Conservation (phyloP, 2,329 filamentous ascomycete genomes). For the Colletotrichum gloeosporioides region DNA sequence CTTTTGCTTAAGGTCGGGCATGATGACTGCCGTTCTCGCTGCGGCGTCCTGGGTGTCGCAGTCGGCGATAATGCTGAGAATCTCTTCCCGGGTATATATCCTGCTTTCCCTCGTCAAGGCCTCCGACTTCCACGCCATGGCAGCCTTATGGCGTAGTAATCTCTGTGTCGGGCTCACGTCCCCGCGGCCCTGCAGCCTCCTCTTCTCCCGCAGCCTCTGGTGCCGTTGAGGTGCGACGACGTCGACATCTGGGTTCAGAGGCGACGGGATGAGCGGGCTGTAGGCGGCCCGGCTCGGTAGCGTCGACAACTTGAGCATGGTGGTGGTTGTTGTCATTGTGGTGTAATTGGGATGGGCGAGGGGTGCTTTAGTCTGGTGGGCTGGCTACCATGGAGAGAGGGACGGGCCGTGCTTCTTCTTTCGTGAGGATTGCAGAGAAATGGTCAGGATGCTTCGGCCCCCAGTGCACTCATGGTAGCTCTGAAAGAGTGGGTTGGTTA, state of each 20-base stretch:
- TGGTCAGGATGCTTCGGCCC: background rate
- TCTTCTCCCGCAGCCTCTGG: slow-evolving; percentile 21
- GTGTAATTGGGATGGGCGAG: background rate
- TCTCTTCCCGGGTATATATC: slow-evolving; percentile 16
- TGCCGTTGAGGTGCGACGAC: slow-evolving; percentile 11
- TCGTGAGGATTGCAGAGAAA: background rate
- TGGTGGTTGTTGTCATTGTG: background rate
- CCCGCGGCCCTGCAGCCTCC: slow-evolving; percentile 18
- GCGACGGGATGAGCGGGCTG: slow-evolving; percentile 31
- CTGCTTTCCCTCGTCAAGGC: slow-evolving; percentile 16
- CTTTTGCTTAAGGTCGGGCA: background rate
- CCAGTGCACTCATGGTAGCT: background rate
- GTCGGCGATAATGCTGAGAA: slow-evolving; percentile 18
- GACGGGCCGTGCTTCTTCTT: slow-evolving; percentile 1
- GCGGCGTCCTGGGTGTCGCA: slow-evolving; percentile 14
- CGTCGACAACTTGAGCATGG: slow-evolving; percentile 13
- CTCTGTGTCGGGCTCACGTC: slow-evolving; percentile 44
- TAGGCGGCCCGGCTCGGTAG: slow-evolving; percentile 23
- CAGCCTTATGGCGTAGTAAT: slow-evolving; percentile 47
- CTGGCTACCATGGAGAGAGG: background rate
- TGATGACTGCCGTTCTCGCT: background rate
- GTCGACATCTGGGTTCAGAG: slow-evolving; percentile 29
- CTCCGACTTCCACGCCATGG: slow-evolving; percentile 41
- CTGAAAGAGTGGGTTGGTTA: background rate
- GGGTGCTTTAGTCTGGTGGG: background rate